A percentile compares a stretch with the other conserved stretches of the same genome.
Evolutionary conservation across 495 filamentous ascomycete genomes (phyloP).

Genomic region (Lasiosphaeria miniovina): DNA sequence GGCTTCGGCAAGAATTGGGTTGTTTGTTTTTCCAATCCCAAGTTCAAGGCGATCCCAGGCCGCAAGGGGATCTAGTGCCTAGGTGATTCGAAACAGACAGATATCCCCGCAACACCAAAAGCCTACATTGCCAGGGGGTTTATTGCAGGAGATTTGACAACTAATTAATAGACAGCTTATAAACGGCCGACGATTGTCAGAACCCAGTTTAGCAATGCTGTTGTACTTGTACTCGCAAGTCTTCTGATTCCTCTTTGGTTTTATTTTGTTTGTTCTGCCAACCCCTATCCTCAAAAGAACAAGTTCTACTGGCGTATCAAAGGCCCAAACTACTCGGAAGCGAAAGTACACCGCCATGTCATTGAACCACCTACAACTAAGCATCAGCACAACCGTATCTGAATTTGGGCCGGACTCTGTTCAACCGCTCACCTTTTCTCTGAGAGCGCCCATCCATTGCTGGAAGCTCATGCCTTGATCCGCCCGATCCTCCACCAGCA

Average conservation of each 20-base stretch:
- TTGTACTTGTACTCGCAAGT: background rate
- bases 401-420: constrained; percentile 8
- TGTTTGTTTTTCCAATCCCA: too few species aligned
- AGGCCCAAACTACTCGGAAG: background rate
- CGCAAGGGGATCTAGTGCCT: too few species aligned
- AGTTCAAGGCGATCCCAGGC: too few species aligned
- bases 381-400: constrained; percentile 20
- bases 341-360: constrained; percentile 13
- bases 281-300: constrained; percentile 2
- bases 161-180: too few species aligned
- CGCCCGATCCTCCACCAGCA: constrained; percentile 91
- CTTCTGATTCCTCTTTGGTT: background rate
- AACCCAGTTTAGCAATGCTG: background rate
- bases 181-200: too few species aligned
- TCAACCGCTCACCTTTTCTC: constrained; percentile 82
- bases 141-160: too few species aligned
- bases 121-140: too few species aligned
- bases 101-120: too few species aligned
- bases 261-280: constrained; percentile 3
- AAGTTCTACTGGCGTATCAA: background rate
- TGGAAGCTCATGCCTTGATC: constrained; percentile 87
- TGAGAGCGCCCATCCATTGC: constrained; percentile 88
- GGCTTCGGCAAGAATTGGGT: too few species aligned
- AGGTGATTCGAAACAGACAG: too few species aligned
- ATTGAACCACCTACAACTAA: constrained; percentile 43